Conservation (phyloP, 345 rosid species). For the Turnera subulata region DNA sequence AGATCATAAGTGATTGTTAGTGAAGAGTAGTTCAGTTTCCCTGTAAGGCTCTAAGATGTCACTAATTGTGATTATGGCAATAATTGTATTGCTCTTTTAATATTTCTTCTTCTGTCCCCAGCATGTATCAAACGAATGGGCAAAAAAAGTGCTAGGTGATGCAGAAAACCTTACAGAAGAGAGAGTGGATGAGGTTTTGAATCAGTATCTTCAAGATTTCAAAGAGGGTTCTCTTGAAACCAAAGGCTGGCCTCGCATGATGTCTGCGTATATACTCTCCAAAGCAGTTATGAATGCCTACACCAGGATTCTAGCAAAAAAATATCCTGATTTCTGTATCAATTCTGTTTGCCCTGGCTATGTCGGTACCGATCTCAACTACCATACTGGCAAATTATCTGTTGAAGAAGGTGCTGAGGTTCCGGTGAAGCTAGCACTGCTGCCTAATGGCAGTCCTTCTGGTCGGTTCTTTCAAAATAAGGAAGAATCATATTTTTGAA, state of each 20-base stretch:
- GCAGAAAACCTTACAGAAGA: constrained; percentile 26
- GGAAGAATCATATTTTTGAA: constrained; percentile 7
- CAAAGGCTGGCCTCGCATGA: constrained; percentile 29
- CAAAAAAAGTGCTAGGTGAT: constrained; percentile 18
- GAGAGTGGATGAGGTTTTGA: constrained; percentile 24
- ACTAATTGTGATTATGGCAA: no score
- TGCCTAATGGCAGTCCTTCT: constrained; percentile 28
- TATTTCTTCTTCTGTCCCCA: constrained; percentile 4
- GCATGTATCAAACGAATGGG: constrained; percentile 23
- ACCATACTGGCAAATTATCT: constrained; percentile 19
- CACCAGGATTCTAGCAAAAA: constrained; percentile 38
- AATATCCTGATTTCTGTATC: constrained; percentile 16
- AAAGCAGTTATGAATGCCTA: constrained; percentile 35
- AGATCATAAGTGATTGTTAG: no score
- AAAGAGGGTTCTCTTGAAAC: constrained; percentile 19
- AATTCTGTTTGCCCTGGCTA: constrained; percentile 37
- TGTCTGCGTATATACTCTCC: constrained; percentile 24
- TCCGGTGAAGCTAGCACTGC: constrained; percentile 29
- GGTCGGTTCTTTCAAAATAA: constrained; percentile 26
- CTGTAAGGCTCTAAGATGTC: no score
- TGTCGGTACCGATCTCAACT: constrained; percentile 28
- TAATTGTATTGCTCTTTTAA: no score
- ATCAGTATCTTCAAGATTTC: constrained; percentile 22
- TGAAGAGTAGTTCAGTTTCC: no score
- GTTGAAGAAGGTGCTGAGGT: constrained; percentile 32